These are phyloP conservation scores for Ottelia alismoides DNA, from an alignment of 106 monocot genomes.

Conservation along the genomic window DNA sequence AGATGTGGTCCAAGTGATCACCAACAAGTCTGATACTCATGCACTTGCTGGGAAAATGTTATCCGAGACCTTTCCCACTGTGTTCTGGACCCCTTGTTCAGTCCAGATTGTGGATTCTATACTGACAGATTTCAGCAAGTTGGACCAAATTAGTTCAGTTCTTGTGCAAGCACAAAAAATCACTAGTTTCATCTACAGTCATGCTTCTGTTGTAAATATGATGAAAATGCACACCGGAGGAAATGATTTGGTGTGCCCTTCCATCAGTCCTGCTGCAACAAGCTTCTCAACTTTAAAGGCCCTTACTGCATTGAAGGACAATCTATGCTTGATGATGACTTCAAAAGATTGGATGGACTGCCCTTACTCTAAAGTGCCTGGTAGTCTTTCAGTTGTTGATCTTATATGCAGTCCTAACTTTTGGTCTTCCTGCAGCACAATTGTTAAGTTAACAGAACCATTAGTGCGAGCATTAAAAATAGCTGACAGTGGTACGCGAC, in stretches of 20 bases:
- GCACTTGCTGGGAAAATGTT: conserved; percentile 57
- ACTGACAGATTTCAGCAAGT: conserved; percentile 66
- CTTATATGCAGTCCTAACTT: conserved; percentile 36
- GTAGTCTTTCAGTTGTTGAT: conserved; percentile 23
- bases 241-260: conserved; percentile 54
- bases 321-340: conserved; percentile 40
- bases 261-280: conserved; percentile 30
- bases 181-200: conserved; percentile 64
- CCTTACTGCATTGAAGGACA: conserved; percentile 44
- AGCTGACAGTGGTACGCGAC: conserved; percentile 48
- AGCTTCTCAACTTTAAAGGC: conserved; percentile 61
- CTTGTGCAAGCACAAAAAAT: conserved; percentile 65
- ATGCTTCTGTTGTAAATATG: conserved; percentile 44
- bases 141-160: conserved; percentile 29
- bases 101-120: conserved; percentile 61
- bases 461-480: conserved; percentile 43
- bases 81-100: conserved; percentile 89
- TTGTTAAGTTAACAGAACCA: conserved; percentile 60
- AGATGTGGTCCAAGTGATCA: conserved; percentile 82
- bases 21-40: conserved; percentile 50
- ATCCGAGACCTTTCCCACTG: conserved; percentile 51
- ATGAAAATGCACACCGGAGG: conserved; percentile 58
- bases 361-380: conserved; percentile 46
- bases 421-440: conserved; percentile 53
- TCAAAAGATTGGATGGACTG: conserved; percentile 70